phyloP scores from a whole-genome alignment of 2,329 filamentous ascomycete genomes.

The Phaeomoniella chlamydospora region DNA sequence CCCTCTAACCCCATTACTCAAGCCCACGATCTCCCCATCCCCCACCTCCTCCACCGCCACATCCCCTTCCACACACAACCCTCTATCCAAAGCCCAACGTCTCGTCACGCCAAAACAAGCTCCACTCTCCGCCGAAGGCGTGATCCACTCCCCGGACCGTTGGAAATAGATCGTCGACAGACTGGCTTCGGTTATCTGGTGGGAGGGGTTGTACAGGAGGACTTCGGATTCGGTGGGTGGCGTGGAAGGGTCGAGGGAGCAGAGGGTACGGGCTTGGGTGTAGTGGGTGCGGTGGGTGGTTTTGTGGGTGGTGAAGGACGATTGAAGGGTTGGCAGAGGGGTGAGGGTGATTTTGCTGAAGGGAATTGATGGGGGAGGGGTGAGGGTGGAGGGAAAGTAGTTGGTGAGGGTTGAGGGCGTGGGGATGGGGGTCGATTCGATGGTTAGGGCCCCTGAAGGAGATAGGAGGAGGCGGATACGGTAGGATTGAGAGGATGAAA shows the following conservation, averaged over 20 bases:
- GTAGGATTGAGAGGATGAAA: neutral
- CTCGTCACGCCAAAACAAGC: conserved; percentile 74
- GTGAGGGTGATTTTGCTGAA: conserved; percentile 41
- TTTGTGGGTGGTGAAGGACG: conserved; percentile 70
- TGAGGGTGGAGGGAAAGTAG: neutral
- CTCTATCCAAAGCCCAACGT: conserved; percentile 62
- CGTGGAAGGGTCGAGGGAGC: conserved; percentile 8
- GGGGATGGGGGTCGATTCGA: neutral
- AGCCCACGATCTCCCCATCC: conserved; percentile 67
- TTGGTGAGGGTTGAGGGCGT: neutral
- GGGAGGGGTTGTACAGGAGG: conserved; percentile 51
- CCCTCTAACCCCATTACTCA: conserved; percentile 77
- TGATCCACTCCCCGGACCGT: conserved; percentile 59
- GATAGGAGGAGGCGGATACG: neutral
- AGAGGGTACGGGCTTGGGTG: conserved; percentile 31
- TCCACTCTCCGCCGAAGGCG: conserved; percentile 61
- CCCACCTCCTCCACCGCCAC: conserved; percentile 46
- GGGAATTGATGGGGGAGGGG: neutral
- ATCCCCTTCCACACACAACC: conserved; percentile 51
- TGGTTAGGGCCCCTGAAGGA: neutral
- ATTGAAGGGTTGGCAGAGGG: conserved; percentile 31
- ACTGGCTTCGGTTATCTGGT: conserved; percentile 71
- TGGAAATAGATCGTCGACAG: conserved; percentile 73
- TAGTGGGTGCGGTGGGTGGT: conserved; percentile 65
- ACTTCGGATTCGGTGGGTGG: conserved; percentile 47